Conservation (phyloP, 31 red algal species). For the Asparagopsis taxiformis region DNA sequence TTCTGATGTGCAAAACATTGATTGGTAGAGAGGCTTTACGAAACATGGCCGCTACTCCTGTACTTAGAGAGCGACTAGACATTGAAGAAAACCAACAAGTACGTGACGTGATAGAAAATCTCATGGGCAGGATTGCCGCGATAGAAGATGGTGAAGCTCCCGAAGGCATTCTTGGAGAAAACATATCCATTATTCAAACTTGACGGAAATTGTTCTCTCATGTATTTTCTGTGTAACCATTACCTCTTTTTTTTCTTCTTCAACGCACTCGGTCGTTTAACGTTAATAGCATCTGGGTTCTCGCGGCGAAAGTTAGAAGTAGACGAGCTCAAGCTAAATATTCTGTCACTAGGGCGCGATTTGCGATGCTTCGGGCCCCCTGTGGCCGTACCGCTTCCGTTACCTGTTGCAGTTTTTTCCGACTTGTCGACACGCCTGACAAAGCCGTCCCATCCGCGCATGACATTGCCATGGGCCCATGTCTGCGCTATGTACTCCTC, state of each 20-base stretch:
- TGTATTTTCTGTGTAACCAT: no score
- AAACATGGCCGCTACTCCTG: conserved; percentile 22
- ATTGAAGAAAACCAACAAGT: conserved; percentile 35
- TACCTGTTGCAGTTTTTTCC: conserved; percentile 9
- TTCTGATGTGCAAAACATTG: conserved; percentile 36
- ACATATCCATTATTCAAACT: no score
- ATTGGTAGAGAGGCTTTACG: conserved; percentile 32
- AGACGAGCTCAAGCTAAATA: conserved; percentile 53
- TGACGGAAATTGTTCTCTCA: no score
- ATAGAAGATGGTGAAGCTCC: conserved; percentile 4
- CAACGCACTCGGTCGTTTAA: conserved; percentile 15
- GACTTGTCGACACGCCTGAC: conserved; percentile 20
- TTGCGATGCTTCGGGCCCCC: conserved; percentile 40
- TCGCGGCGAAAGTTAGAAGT: conserved; percentile 37
- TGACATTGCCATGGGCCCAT: conserved; percentile 82
- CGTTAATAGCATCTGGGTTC: conserved; percentile 29
- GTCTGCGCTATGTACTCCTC: conserved; percentile 71
- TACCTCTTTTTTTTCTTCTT: conserved; percentile 55
- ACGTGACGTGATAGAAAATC: conserved; percentile 3
- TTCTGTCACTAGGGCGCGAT: conserved; percentile 29
- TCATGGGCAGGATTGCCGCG: conserved; percentile 25
- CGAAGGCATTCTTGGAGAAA: no score
- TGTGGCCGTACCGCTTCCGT: conserved; percentile 21
- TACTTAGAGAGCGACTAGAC: conserved; percentile 25
- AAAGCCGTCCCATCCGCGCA: conserved; percentile 79